A percentile compares a stretch with the other conserved stretches of the same genome.
Evolutionary conservation across 169 alveolate genomes (phyloP).

Genomic region (Eimeria praecox): DNA sequence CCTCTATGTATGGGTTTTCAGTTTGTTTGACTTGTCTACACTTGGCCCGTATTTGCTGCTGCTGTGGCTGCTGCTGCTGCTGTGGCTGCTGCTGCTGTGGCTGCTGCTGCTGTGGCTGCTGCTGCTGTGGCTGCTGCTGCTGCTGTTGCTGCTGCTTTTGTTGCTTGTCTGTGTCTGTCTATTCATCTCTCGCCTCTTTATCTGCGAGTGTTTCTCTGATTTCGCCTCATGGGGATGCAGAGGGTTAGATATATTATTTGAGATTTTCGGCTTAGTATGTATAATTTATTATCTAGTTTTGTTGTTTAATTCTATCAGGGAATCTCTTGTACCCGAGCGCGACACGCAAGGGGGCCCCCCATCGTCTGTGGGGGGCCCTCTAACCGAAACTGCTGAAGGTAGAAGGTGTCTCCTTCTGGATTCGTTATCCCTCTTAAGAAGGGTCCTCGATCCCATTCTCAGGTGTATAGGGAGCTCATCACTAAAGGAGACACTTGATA

Average conservation of each 20-base stretch:
- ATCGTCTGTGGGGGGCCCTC: background rate
- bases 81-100: background rate
- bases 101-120: background rate
- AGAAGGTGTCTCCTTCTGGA: conserved; percentile 9
- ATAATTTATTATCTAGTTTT: background rate
- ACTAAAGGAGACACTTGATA: background rate
- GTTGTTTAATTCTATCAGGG: background rate
- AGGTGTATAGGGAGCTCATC: background rate
- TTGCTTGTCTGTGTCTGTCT: background rate
- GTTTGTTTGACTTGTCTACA: background rate
- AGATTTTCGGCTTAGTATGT: background rate
- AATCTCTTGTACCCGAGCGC: conserved; percentile 4
- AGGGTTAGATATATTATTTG: background rate
- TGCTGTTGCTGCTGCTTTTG: background rate
- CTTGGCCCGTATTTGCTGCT: background rate
- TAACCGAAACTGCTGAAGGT: conserved; percentile 37
- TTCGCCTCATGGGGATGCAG: background rate
- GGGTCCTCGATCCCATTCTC: conserved; percentile 7
- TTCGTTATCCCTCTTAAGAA: conserved; percentile 1
- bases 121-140: background rate
- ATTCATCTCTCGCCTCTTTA: background rate
- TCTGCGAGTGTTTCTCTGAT: no score
- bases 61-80: background rate
- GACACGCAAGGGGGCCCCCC: background rate
- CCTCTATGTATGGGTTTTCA: background rate